These are phyloP conservation scores for Penicillium coffeae DNA, from an alignment of 495 filamentous ascomycete species.

Conservation along the genomic window DNA sequence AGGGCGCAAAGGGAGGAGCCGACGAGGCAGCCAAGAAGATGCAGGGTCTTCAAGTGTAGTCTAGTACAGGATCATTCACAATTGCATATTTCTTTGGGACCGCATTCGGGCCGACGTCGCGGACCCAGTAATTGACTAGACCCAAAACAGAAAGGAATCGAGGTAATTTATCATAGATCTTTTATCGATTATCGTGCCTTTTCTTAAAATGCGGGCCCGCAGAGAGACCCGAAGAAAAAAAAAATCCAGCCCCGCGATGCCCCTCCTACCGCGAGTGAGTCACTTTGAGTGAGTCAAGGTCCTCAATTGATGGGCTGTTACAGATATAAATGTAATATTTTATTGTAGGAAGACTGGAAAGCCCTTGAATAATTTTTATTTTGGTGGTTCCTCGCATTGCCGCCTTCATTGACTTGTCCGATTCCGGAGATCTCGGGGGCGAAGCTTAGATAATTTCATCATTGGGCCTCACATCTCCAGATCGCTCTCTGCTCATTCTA, in stretches of 20 bases:
- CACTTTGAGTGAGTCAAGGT: background rate
- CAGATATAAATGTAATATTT: background rate
- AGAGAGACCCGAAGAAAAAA: constrained; percentile 13
- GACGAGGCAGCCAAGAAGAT: constrained; percentile 40
- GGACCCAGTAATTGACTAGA: background rate
- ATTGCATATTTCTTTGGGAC: background rate
- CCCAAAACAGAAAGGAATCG: too few species aligned
- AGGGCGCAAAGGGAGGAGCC: constrained; percentile 26
- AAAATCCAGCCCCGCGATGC: constrained; percentile 16
- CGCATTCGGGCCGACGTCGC: background rate
- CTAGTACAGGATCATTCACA: background rate
- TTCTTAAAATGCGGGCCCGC: background rate
- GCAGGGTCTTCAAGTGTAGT: constrained; percentile 36
- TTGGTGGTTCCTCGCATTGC: too few species aligned
- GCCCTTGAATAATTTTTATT: too few species aligned
- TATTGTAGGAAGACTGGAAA: background rate
- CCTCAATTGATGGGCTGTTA: background rate
- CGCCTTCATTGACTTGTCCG: constrained; percentile 6
- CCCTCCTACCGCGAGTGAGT: constrained; percentile 12
- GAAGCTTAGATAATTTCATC: constrained; percentile 23
- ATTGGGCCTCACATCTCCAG: background rate
- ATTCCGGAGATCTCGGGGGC: constrained; percentile 22
- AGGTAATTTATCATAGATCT: too few species aligned
- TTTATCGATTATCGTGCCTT: too few species aligned
- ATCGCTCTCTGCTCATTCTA: background rate